Evolutionary conservation across 2,329 filamentous ascomycete species (phyloP).

Genomic region (Fusarium sp.): DNA sequence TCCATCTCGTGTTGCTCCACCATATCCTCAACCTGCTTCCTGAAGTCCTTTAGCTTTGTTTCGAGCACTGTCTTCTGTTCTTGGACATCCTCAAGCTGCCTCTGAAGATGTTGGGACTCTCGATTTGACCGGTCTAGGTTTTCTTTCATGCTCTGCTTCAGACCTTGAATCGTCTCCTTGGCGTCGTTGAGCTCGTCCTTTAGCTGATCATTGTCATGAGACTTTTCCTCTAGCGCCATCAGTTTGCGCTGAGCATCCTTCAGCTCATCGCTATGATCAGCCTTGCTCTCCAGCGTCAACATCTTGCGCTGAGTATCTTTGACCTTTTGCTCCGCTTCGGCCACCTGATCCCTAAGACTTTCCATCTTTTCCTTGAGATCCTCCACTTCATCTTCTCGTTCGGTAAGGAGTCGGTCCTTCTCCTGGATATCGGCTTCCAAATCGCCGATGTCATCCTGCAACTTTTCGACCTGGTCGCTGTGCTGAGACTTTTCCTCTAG

Average conservation of each 20-base stretch:
- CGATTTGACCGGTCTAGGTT: conserved; percentile 68
- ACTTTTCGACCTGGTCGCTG: conserved; percentile 54
- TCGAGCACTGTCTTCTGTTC: neutral
- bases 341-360: conserved; percentile 66
- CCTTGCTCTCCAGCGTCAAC: neutral
- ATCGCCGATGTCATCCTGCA: conserved; percentile 61
- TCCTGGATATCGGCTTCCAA: conserved; percentile 71
- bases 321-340: conserved; percentile 65
- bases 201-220: neutral
- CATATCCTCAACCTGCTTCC: neutral
- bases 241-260: neutral
- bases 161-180: conserved; percentile 16
- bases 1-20: neutral
- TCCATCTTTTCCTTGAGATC: conserved; percentile 52
- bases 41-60: neutral
- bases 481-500: conserved; percentile 68
- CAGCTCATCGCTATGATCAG: neutral
- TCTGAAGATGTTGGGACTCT: conserved; percentile 63
- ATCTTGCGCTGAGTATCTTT: conserved; percentile 53
- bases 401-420: conserved; percentile 78
- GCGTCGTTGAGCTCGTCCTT: neutral
- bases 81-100: conserved; percentile 63
- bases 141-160: conserved; percentile 69
- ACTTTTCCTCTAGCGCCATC: neutral
- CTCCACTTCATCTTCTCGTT: conserved; percentile 55